A percentile compares a stretch with the other conserved stretches of the same genome.
Conservation (phyloP, 2,329 filamentous ascomycete genomes). For the Monosporascus ibericus region DNA sequence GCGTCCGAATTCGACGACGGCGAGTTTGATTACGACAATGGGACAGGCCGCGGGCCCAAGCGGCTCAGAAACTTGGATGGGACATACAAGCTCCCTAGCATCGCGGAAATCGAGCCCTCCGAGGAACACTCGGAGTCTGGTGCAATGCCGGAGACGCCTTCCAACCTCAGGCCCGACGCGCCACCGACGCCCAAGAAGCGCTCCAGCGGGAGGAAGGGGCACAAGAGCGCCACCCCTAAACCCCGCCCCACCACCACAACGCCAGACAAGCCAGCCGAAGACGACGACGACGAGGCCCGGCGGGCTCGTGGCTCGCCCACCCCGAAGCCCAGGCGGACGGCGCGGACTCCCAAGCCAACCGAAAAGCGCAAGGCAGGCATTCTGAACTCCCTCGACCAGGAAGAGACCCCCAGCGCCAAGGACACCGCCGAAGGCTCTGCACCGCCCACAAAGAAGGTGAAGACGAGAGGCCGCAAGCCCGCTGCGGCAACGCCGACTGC, state of each 20-base stretch:
- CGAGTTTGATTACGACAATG: neutral
- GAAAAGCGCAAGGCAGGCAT: no score
- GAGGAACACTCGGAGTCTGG: constrained; percentile 20
- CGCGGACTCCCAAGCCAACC: no score
- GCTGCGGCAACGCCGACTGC: no score
- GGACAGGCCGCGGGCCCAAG: constrained; percentile 2
- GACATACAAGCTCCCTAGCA: neutral
- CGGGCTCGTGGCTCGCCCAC: no score
- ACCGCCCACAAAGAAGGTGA: neutral
- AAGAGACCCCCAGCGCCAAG: no score
- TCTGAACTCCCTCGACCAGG: no score
- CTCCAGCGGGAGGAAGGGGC: neutral
- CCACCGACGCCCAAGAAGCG: constrained; percentile 2
- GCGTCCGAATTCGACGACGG: neutral
- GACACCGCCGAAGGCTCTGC: no score
- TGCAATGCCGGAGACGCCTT: constrained; percentile 15
- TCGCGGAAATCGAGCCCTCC: constrained; percentile 3
- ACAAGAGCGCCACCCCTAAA: neutral
- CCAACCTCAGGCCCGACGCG: constrained; percentile 8
- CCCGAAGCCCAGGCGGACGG: no score
- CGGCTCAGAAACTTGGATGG: neutral
- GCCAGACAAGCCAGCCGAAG: no score
- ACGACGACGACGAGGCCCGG: no score
- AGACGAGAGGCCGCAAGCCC: neutral
- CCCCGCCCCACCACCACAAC: no score